A percentile compares a stretch with the other conserved stretches of the same genome.
Conservation (phyloP, 164 flowering plant species). For the Buxus sempervirens region DNA sequence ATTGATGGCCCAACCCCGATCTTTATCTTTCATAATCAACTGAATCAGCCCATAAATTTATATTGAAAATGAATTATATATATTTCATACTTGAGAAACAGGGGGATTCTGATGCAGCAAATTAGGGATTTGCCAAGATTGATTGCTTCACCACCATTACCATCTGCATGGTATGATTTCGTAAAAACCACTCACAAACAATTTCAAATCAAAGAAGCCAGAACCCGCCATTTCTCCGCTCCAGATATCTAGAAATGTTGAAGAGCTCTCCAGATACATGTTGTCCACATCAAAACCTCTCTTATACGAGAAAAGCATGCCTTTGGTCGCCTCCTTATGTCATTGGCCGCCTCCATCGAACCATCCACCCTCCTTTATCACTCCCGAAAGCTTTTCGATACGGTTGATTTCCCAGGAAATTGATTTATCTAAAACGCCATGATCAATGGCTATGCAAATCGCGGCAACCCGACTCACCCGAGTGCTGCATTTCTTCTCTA, state of each 20-base stretch:
- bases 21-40: too few species aligned
- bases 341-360: slow-evolving; percentile 9
- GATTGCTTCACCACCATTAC: too few species aligned
- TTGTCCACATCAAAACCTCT: slow-evolving; percentile 20
- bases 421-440: slow-evolving; percentile 17
- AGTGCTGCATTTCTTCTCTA: slow-evolving; percentile 10
- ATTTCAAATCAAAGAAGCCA: neutral
- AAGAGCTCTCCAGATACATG: slow-evolving; percentile 19
- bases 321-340: slow-evolving; percentile 13
- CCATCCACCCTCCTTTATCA: slow-evolving; percentile 3
- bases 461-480: slow-evolving; percentile 3
- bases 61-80: too few species aligned
- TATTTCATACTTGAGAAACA: too few species aligned
- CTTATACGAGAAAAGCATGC: slow-evolving; percentile 12
- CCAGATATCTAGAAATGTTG: slow-evolving; percentile 7
- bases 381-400: slow-evolving; percentile 18
- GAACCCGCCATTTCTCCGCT: slow-evolving; percentile 18
- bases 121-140: too few species aligned
- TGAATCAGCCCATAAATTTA: too few species aligned
- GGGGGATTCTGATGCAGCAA: too few species aligned
- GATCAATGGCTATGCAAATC: slow-evolving; percentile 13
- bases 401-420: slow-evolving; percentile 5
- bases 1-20: too few species aligned
- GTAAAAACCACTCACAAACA: neutral
- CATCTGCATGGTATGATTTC: too few species aligned